A percentile compares a stretch with the other conserved stretches of the same genome.
These are phyloP conservation scores for Xylaria sp. DNA, from an alignment of 495 filamentous ascomycete genomes.

Conservation along the genomic window DNA sequence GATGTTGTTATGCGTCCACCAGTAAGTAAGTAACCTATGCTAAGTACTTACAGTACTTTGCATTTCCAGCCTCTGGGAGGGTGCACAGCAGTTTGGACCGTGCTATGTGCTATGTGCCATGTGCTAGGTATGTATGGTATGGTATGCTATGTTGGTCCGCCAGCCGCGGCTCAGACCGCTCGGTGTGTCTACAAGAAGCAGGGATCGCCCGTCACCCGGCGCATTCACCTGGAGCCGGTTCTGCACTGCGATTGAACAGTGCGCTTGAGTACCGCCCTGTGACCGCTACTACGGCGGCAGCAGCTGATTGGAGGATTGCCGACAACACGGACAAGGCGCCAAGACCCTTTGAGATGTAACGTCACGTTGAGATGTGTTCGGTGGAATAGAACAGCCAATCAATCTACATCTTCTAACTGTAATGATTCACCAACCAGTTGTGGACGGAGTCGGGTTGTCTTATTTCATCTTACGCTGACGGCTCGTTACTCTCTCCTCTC, in stretches of 20 bases:
- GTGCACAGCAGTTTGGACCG: neutral
- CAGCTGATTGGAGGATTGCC: slow-evolving; percentile 23
- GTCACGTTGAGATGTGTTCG: slow-evolving; percentile 23
- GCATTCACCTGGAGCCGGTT: slow-evolving; percentile 21
- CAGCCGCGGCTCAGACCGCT: slow-evolving; percentile 23
- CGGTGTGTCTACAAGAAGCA: slow-evolving; percentile 25
- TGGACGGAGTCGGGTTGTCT: neutral
- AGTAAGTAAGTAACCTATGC: no score
- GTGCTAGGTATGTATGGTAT: no score
- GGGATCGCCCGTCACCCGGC: slow-evolving; percentile 20
- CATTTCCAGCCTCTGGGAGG: neutral
- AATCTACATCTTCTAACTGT: neutral
- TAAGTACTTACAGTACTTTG: neutral
- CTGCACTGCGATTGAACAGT: slow-evolving; percentile 14
- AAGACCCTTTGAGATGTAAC: slow-evolving; percentile 28
- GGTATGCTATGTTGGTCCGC: neutral
- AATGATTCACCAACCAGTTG: slow-evolving; percentile 18
- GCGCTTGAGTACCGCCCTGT: slow-evolving; percentile 18
- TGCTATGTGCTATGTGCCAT: no score
- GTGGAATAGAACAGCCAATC: slow-evolving; percentile 21
- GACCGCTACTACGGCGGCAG: slow-evolving; percentile 15
- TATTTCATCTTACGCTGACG: slow-evolving; percentile 18
- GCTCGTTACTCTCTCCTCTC: slow-evolving; percentile 1
- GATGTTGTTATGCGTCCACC: neutral
- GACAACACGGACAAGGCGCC: slow-evolving; percentile 14